Evolutionary conservation across 1,284 basidiomycete species (phyloP).

Genomic region (Agaricales sp.): DNA sequence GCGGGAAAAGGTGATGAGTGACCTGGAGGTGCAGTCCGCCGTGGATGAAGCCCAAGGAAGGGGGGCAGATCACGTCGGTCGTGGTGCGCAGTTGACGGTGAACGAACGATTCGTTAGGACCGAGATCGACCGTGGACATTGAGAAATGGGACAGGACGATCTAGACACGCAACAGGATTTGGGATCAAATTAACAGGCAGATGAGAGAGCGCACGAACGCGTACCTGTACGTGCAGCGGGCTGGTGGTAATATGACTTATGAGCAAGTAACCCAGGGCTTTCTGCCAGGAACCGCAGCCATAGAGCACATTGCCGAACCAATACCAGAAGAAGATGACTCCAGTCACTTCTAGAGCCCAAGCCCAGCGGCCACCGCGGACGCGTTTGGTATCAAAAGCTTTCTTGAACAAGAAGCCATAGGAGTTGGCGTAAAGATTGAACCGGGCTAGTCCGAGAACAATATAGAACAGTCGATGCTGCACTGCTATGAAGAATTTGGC

Average conservation of each 20-base stretch:
- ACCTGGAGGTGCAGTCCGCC: slow-evolving; percentile 94
- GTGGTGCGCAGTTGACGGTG: slow-evolving; percentile 94
- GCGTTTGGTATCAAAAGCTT: slow-evolving; percentile 47
- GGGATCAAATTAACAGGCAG: slow-evolving; percentile 1
- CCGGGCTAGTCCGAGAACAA: slow-evolving; percentile 85
- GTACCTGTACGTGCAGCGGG: slow-evolving; percentile 79
- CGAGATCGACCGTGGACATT: slow-evolving; percentile 89
- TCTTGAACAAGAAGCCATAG: slow-evolving; percentile 67
- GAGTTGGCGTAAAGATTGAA: slow-evolving; percentile 95
- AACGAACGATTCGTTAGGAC: slow-evolving; percentile 85
- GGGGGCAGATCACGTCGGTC: slow-evolving; percentile 86
- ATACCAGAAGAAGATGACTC: slow-evolving; percentile 66
- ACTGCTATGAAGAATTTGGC: slow-evolving; percentile 59
- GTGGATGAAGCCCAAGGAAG: slow-evolving; percentile 81
- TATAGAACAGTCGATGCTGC: slow-evolving; percentile 92
- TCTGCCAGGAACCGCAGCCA: slow-evolving; percentile 60
- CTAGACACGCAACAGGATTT: slow-evolving; percentile 28
- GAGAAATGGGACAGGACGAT: slow-evolving; percentile 98
- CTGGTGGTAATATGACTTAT: slow-evolving; percentile 76
- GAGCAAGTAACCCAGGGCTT: slow-evolving; percentile 58
- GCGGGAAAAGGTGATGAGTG: slow-evolving; percentile 94
- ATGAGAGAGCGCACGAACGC: slow-evolving; percentile 7
- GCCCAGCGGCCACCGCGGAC: slow-evolving; percentile 60
- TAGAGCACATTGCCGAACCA: slow-evolving; percentile 68
- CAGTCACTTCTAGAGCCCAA: slow-evolving; percentile 61